Evolutionary conservation across 1,139 yeast species (phyloP).

Genomic region (Schwanniomyces etchellsii): DNA sequence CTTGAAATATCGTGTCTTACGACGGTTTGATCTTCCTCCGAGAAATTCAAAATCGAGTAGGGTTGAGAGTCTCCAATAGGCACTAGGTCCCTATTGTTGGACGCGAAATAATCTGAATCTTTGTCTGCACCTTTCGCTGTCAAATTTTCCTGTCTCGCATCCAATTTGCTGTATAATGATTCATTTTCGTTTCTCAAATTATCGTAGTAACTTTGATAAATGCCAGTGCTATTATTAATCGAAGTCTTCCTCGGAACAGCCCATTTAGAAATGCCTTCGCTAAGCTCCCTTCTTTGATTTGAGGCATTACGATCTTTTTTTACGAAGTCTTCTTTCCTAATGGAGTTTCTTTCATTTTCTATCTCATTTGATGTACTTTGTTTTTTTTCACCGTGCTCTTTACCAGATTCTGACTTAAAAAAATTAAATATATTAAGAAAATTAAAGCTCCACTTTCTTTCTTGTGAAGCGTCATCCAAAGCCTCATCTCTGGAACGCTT

Average conservation of each 20-base stretch:
- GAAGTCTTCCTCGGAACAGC: conserved; percentile 26
- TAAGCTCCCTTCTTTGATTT: background rate
- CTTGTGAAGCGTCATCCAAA: background rate
- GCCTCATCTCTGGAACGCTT: background rate
- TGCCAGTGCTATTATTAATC: conserved; percentile 12
- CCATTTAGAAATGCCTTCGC: conserved; percentile 6
- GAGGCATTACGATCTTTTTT: background rate
- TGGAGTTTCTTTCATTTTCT: too few species aligned
- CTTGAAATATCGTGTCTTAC: background rate
- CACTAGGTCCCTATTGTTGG: background rate
- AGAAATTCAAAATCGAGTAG: background rate
- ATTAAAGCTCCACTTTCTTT: background rate
- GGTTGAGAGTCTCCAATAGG: background rate
- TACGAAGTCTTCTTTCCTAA: background rate
- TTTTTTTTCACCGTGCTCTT: conserved; percentile 1
- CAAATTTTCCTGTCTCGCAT: conserved; percentile 21
- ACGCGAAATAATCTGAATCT: background rate
- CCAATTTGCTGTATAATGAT: conserved; percentile 22
- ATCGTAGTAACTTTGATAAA: conserved; percentile 22
- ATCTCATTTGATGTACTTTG: background rate
- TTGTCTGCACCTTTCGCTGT: background rate
- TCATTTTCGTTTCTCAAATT: conserved; percentile 20
- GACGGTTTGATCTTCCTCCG: background rate
- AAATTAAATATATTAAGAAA: conserved; percentile 1
- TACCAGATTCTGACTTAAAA: conserved; percentile 1